Conservation (phyloP, 163 green algal genomes). For the Trebouxia gelatinosa region DNA sequence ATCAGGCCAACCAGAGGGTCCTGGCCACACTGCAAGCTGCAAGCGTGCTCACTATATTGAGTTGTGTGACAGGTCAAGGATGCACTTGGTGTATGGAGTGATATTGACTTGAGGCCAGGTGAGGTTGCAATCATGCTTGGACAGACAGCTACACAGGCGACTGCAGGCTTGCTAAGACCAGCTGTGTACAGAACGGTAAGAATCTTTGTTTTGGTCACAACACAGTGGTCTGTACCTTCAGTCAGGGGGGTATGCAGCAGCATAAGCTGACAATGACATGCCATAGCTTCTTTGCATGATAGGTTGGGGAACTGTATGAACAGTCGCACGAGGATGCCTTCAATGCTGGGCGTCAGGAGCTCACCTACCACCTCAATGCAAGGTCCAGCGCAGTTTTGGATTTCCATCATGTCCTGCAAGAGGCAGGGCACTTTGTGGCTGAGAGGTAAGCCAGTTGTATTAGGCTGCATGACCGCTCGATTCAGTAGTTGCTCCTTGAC, state of each 20-base stretch:
- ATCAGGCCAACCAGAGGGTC: too few relatives aligned
- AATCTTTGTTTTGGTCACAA: background rate
- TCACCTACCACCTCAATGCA: constrained; percentile 40
- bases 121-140: constrained; percentile 39
- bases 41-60: background rate
- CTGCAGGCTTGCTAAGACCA: constrained; percentile 35
- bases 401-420: constrained; percentile 28
- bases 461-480: too few relatives aligned
- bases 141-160: constrained; percentile 34
- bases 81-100: constrained; percentile 29
- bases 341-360: constrained; percentile 17
- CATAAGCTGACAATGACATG: background rate
- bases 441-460: constrained; percentile 10
- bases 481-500: too few relatives aligned
- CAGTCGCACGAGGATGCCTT: background rate
- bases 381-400: constrained; percentile 35
- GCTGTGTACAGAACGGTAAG: constrained; percentile 37
- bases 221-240: background rate
- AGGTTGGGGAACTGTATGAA: background rate
- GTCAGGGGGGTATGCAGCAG: background rate
- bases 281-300: background rate
- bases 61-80: constrained; percentile 13
- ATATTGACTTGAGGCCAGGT: constrained; percentile 14
- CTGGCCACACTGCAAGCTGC: too few relatives aligned
- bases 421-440: constrained; percentile 37